Conservation (phyloP, 1,284 basidiomycete genomes). For the Cutaneotrichosporon spelunceum region DNA sequence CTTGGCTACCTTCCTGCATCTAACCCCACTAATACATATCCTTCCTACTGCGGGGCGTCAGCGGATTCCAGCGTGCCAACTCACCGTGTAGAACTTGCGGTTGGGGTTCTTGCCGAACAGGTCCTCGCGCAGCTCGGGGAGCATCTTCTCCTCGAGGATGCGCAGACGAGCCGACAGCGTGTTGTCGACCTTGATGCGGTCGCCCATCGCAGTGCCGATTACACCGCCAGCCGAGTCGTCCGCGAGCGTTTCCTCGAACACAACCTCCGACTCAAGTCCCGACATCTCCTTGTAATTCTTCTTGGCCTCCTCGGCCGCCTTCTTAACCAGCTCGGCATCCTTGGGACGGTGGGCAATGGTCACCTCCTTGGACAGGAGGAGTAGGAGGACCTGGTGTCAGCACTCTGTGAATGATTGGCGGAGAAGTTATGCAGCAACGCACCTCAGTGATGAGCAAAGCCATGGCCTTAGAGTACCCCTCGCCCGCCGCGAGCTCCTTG, state of each 20-base stretch:
- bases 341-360: slow-evolving; percentile 44
- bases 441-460: slow-evolving; percentile 79
- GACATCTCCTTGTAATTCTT: slow-evolving; percentile 55
- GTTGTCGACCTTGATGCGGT: slow-evolving; percentile 83
- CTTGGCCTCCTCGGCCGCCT: slow-evolving; percentile 33
- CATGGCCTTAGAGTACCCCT: slow-evolving; percentile 71
- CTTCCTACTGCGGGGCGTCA: slow-evolving; percentile 12
- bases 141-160: slow-evolving; percentile 87
- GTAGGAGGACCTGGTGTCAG: slow-evolving; percentile 54
- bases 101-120: slow-evolving; percentile 82
- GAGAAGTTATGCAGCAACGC: slow-evolving; percentile 20
- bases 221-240: slow-evolving; percentile 82
- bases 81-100: slow-evolving; percentile 71
- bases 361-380: slow-evolving; percentile 69
- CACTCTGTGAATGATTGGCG: background rate
- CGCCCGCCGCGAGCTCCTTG: slow-evolving; percentile 66
- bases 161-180: slow-evolving; percentile 83
- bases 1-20: slow-evolving; percentile 15
- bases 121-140: slow-evolving; percentile 81
- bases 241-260: slow-evolving; percentile 64
- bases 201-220: slow-evolving; percentile 66
- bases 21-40: slow-evolving; percentile 11
- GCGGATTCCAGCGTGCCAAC: slow-evolving; percentile 18
- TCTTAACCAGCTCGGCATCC: slow-evolving; percentile 42
- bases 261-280: slow-evolving; percentile 63